Base-by-base conservation (phyloP, 768 basidiomycete species). In the Boletus tomentosulus region DNA sequence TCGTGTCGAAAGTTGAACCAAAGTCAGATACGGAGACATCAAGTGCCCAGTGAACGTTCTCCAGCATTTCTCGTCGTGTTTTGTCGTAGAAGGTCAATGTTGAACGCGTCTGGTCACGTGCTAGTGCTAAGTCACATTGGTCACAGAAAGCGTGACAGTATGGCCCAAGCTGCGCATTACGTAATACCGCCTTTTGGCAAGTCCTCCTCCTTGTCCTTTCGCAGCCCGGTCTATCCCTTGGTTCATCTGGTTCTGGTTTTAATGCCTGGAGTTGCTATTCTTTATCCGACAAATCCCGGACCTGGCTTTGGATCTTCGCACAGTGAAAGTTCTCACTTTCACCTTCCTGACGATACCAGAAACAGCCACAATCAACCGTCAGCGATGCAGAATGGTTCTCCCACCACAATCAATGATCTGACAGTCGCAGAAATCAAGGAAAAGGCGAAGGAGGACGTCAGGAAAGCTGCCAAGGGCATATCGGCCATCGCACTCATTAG, bases 401-500 rank as follows among this genome's bases (percentile, higher is more conserved):
- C 57, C 39, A 39, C 49, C 34, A 33, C 61, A 27, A 54, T 53
- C 31, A 69, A 72, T 38, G 62, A 62, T 55, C 62, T 73, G 39
- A 66, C 75, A 15, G 72, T 78, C 50, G 68, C 74, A 41, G 79
- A 79, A 46, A 74, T 81, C 61, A 81, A 79, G 63, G 73, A 75
- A 47, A 70, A 61, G 55, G 79, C 76, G 6, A 80, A 72, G 60
- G 72, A 71, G 47, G 68, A 72, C 54, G 83, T 83, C 12, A 71
- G 73, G 35, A 78, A 76, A 50, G 75, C 76, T 48, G 79, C 79
- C 45, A 78, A 76, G 58, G 84, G 84, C n/a, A 78, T 78, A 41
- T 82, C 86, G 9, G 73, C 85, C 7, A 64, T 80, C 28, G 72
- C 78, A 9, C 78, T 91, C 60, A 81, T 92, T 68, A 78, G 74